Conservation (phyloP, 148 eudicot species). For the Cornus kousa region DNA sequence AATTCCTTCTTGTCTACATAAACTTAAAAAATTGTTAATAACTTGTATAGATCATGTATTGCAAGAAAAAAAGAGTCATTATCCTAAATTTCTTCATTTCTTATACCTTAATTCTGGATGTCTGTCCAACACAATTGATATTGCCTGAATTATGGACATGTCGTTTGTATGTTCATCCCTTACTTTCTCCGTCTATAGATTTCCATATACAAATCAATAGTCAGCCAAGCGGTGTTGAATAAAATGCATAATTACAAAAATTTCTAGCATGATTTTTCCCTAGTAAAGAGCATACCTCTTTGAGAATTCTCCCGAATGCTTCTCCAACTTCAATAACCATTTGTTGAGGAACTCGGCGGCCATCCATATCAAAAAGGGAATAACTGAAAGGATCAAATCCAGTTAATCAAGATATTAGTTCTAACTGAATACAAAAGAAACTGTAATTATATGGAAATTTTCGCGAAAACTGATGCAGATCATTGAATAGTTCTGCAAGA, state of each 20-base stretch:
- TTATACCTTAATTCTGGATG: conserved; percentile 82
- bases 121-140: conserved; percentile 72
- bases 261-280: neutral
- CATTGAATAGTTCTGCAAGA: neutral
- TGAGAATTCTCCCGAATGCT: conserved; percentile 68
- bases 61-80: neutral
- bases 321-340: conserved; percentile 89
- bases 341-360: conserved; percentile 72
- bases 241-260: neutral
- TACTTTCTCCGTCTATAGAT: conserved; percentile 73
- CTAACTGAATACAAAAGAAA: conserved; percentile 9
- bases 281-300: conserved; percentile 46
- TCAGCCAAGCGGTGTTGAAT: conserved; percentile 5
- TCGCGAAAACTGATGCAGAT: neutral
- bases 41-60: neutral
- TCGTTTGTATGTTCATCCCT: conserved; percentile 71
- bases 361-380: conserved; percentile 74
- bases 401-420: conserved; percentile 23
- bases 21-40: neutral
- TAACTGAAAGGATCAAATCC: conserved; percentile 49
- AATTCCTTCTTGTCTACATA: conserved; percentile 79
- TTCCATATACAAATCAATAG: conserved; percentile 16
- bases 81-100: conserved; percentile 1
- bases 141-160: conserved; percentile 88
- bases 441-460: neutral